Conservation (phyloP, 2,329 filamentous ascomycete genomes). For the Cladosporium sp. region DNA sequence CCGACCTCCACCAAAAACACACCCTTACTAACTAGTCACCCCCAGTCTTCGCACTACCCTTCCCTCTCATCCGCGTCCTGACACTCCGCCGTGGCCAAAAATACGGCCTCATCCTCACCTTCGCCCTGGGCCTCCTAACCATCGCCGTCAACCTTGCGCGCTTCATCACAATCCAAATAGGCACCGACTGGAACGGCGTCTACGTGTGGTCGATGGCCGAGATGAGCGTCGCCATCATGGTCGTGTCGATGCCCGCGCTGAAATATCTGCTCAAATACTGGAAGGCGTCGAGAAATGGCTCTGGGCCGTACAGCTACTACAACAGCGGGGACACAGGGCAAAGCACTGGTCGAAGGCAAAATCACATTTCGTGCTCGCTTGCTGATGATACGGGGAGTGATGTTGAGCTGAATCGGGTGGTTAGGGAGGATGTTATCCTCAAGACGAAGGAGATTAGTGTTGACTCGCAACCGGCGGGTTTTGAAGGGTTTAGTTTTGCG, state of each 20-base stretch:
- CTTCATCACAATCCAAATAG: slow-evolving; percentile 2
- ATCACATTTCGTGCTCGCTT: background rate
- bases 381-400: slow-evolving; percentile 7
- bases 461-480: background rate
- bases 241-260: slow-evolving; percentile 5
- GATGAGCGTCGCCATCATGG: slow-evolving; percentile 11
- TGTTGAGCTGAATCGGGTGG: slow-evolving; percentile 2
- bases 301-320: background rate
- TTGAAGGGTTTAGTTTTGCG: background rate
- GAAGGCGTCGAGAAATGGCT: background rate
- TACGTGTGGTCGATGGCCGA: slow-evolving; percentile 13
- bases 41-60: slow-evolving; percentile 5
- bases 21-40: background rate
- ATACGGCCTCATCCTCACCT: slow-evolving; percentile 7
- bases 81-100: background rate
- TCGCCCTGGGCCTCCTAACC: slow-evolving; percentile 1
- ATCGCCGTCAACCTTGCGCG: slow-evolving; percentile 9
- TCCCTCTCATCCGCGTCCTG: background rate
- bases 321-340: background rate
- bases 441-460: slow-evolving; percentile 10
- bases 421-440: background rate
- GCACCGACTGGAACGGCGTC: slow-evolving; percentile 1
- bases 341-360: background rate
- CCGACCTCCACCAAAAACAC: background rate
- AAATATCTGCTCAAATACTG: slow-evolving; percentile 2